These are phyloP conservation scores for Carex sylvatica DNA, from an alignment of 202 grass and related monocot genomes.

Conservation along the genomic window DNA sequence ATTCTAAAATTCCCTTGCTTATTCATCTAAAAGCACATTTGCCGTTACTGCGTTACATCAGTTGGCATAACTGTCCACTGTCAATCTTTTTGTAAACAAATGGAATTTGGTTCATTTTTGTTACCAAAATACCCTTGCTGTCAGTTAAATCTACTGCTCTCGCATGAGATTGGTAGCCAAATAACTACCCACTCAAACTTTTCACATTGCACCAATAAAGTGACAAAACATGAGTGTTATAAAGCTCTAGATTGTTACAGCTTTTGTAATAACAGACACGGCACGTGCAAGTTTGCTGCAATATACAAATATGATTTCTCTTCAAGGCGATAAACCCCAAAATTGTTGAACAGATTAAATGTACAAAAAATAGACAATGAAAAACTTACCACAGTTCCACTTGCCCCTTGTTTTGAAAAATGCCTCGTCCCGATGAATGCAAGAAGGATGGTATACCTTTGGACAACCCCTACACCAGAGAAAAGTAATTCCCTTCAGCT, in stretches of 20 bases:
- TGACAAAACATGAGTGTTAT: neutral
- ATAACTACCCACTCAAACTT: neutral
- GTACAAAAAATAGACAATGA: slow-evolving; percentile 6
- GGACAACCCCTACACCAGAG: slow-evolving; percentile 60
- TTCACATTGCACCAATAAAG: neutral
- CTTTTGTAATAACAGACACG: neutral
- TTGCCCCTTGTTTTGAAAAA: slow-evolving; percentile 79
- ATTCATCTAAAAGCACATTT: slow-evolving; percentile 16
- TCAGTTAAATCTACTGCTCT: neutral
- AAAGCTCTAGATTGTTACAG: neutral
- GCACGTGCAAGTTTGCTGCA: neutral
- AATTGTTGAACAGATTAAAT: neutral
- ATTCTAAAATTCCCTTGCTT: neutral
- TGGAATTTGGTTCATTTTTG: neutral
- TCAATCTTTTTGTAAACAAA: neutral
- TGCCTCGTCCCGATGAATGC: slow-evolving; percentile 77
- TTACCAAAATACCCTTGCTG: slow-evolving; percentile 12
- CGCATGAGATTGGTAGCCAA: neutral
- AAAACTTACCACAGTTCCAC: slow-evolving; percentile 88
- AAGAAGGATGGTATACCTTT: slow-evolving; percentile 94
- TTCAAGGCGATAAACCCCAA: neutral
- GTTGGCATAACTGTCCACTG: neutral
- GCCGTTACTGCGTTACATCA: neutral
- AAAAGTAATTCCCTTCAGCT: slow-evolving; percentile 15
- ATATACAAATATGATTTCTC: neutral